A percentile compares a stretch with the other conserved stretches of the same genome.
Evolutionary conservation across 2,329 filamentous ascomycete genomes (phyloP).

Genomic region (Chrysoporthe deuterocubensis): DNA sequence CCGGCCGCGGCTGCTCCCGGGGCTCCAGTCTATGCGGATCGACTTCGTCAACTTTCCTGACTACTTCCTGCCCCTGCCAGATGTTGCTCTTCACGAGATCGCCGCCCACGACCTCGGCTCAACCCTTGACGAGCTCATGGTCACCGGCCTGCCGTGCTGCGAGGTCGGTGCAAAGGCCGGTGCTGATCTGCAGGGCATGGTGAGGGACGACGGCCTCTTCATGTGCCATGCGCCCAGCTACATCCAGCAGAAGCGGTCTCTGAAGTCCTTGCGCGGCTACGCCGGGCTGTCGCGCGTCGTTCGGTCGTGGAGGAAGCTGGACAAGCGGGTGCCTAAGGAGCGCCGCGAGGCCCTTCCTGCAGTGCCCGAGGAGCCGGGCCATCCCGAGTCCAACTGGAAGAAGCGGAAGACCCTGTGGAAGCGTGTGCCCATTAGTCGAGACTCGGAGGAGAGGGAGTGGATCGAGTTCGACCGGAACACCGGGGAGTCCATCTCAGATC

Average conservation of each 20-base stretch:
- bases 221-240: slow-evolving; percentile 51
- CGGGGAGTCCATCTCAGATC: slow-evolving; percentile 23
- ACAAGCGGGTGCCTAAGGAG: slow-evolving; percentile 30
- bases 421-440: slow-evolving; percentile 48
- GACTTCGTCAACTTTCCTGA: slow-evolving; percentile 60
- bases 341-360: slow-evolving; percentile 38
- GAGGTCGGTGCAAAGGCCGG: slow-evolving; percentile 52
- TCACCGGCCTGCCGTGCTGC: slow-evolving; percentile 57
- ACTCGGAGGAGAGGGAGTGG: slow-evolving; percentile 49
- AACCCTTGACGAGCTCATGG: slow-evolving; percentile 55
- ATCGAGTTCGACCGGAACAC: slow-evolving; percentile 46
- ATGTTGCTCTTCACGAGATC: slow-evolving; percentile 54
- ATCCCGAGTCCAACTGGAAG: slow-evolving; percentile 46
- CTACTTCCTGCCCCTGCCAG: slow-evolving; percentile 49
- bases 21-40: slow-evolving; percentile 51
- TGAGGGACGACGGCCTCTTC: slow-evolving; percentile 58
- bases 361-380: slow-evolving; percentile 46
- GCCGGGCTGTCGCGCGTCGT: slow-evolving; percentile 50
- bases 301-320: slow-evolving; percentile 44
- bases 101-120: slow-evolving; percentile 58
- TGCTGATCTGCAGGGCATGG: slow-evolving; percentile 53
- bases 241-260: slow-evolving; percentile 44
- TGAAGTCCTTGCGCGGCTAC: slow-evolving; percentile 45
- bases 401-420: slow-evolving; percentile 56
- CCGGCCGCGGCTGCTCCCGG: slow-evolving; percentile 51